Base-by-base conservation (phyloP, 1,284 basidiomycete species). In the Lignosus rhinocerotis region DNA sequence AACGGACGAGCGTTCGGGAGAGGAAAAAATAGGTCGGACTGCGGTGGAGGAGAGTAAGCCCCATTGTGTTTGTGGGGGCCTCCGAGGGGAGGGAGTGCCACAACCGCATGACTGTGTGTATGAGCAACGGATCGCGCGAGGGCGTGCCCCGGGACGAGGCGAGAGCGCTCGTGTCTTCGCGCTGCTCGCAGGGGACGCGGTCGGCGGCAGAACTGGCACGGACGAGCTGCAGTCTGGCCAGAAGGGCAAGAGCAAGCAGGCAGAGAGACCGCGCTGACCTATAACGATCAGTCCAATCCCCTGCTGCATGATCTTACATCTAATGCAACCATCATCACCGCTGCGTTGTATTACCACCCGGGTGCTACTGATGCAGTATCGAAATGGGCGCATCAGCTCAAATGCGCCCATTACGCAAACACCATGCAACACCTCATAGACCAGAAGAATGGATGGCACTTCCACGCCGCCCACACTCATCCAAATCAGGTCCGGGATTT, bases 31-130 rank as follows among this genome's bases (percentile, higher is more conserved):
- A 73, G 70, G 51, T 30, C 34, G 66, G 57, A 36, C 62, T 56
- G 68, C 79, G 83, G 80, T 84, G 82, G 78, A 76, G 73, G 82
- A 88, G 87, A 91, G 87, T 91, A 86, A 92, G 89, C 89, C 89
- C 90, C 89, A 90, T 92, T 91, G 82, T 80, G 89, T 90, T 90
- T 79, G 82, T 74, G 78, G 80, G n/a, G 73, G 45, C 51, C 64
- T 33, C 32, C 38, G 16, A 57, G 19, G 52, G 25, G n/a, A n/a
- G n/a, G n/a, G 25, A 10, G 7, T 36, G 73, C 77, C 77, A 65
- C 86, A 86, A 90, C 86, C 89, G 88, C 84, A 92, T 92, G 84
- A 90, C 89, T 92, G 70, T 90, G 75, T 79, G 84, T 86, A 92
- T 88, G 89, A 92, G 90, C 82, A 92, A 90, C 85, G n/a, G n/a